Evolutionary conservation across 2,329 filamentous ascomycete species (phyloP).

Genomic region (Colletotrichum sp.): DNA sequence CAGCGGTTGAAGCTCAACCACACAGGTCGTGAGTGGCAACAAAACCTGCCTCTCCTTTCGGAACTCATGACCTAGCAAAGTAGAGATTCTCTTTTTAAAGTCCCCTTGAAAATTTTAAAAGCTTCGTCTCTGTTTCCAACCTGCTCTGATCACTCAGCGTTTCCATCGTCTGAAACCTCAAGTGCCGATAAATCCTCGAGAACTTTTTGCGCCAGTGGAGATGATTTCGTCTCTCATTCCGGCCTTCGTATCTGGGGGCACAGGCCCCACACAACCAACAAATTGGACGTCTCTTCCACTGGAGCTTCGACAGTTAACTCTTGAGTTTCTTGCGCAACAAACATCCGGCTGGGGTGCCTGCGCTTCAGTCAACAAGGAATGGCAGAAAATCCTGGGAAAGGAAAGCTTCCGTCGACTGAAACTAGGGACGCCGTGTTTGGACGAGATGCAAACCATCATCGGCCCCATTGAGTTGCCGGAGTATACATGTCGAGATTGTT

Average conservation of each 20-base stretch:
- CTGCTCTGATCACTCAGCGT: not conserved
- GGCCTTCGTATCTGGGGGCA: not conserved
- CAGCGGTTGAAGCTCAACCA: not conserved
- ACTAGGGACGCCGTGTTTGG: conserved; percentile 28
- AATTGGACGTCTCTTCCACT: not conserved
- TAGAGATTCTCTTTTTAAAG: not conserved
- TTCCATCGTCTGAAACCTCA: not conserved
- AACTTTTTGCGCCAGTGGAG: not conserved
- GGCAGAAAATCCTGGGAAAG: conserved; percentile 34
- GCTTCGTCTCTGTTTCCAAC: not conserved
- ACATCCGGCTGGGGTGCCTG: conserved; percentile 33
- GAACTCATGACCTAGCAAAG: not conserved
- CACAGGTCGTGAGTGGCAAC: not conserved
- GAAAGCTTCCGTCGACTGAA: conserved; percentile 32
- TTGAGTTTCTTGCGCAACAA: not conserved
- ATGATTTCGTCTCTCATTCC: not conserved
- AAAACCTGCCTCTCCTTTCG: not conserved
- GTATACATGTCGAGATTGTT: conserved; percentile 28
- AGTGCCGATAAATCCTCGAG: not conserved
- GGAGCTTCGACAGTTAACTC: not conserved
- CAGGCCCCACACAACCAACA: too few relatives aligned
- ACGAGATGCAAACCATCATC: conserved; percentile 26
- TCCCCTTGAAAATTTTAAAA: not conserved
- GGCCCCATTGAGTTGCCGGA: conserved; percentile 29
- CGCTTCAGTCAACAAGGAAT: conserved; percentile 39